A percentile compares a stretch with the other conserved stretches of the same genome.
phyloP scores from a whole-genome alignment of 1,139 yeast genomes.

The Geotrichum restrictum region DNA sequence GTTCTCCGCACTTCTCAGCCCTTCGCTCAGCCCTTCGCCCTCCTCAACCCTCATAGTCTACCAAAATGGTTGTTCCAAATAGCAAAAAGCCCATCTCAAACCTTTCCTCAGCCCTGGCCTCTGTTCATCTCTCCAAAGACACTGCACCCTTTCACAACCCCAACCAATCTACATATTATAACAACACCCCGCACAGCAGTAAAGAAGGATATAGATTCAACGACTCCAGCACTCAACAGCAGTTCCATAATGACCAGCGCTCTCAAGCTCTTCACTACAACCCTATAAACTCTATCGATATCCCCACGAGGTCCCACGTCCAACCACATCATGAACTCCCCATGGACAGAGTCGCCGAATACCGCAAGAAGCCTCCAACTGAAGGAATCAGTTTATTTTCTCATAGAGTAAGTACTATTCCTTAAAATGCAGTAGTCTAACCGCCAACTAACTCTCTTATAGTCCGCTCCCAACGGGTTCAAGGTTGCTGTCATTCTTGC shows the following conservation, averaged over 20 bases:
- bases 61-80: constrained; percentile 17
- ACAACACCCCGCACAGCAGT: constrained; percentile 6
- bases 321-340: constrained; percentile 21
- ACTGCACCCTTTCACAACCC: neutral
- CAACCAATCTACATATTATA: neutral
- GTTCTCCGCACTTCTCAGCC: neutral
- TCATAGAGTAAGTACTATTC: constrained; percentile 48
- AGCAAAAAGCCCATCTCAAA: constrained; percentile 29
- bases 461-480: constrained; percentile 92
- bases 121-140: constrained; percentile 26
- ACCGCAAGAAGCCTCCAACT: constrained; percentile 72
- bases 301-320: constrained; percentile 18
- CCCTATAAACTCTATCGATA: constrained; percentile 9
- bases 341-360: constrained; percentile 57
- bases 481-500: constrained; percentile 88
- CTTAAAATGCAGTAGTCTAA: neutral
- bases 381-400: constrained; percentile 85
- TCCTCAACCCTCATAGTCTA: neutral
- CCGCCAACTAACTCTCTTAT: neutral
- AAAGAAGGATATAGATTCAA: constrained; percentile 9
- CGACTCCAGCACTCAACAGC: neutral
- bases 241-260: neutral
- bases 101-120: constrained; percentile 36
- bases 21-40: neutral
- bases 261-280: neutral